Conservation (phyloP, 108 stramenopile species). For the Cyclotella kingstonii region DNA sequence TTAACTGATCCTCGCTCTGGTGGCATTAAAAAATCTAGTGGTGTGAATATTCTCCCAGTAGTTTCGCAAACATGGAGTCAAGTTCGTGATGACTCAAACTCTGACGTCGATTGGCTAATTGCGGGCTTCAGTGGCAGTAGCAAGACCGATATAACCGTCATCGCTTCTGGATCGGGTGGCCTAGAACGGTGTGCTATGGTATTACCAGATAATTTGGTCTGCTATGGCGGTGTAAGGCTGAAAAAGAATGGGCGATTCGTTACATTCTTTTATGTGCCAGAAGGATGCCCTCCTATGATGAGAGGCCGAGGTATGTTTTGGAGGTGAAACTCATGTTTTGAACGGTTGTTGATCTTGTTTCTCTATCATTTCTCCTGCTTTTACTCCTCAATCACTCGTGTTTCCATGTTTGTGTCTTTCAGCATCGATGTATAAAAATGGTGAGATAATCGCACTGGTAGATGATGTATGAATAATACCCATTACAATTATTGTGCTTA, state of each 20-base stretch:
- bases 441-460: slow-evolving; percentile 19
- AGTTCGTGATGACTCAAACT: slow-evolving; percentile 67
- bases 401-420: neutral
- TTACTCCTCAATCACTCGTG: neutral
- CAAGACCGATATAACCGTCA: slow-evolving; percentile 75
- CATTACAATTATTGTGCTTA: no score
- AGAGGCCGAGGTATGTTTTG: slow-evolving; percentile 44
- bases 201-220: slow-evolving; percentile 45
- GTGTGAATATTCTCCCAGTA: slow-evolving; percentile 69
- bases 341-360: neutral
- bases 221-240: slow-evolving; percentile 70
- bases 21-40: slow-evolving; percentile 60
- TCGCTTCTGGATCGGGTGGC: slow-evolving; percentile 68
- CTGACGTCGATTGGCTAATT: slow-evolving; percentile 70
- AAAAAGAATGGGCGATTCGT: slow-evolving; percentile 67
- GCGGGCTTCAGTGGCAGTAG: slow-evolving; percentile 65
- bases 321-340: neutral
- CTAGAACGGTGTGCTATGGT: slow-evolving; percentile 49
- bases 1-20: slow-evolving; percentile 82
- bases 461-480: neutral
- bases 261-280: slow-evolving; percentile 65
- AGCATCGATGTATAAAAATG: slow-evolving; percentile 89
- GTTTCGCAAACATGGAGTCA: slow-evolving; percentile 54
- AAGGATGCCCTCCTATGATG: slow-evolving; percentile 62
- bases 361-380: neutral